Evolutionary conservation across 2,329 filamentous ascomycete species (phyloP).

Genomic region (Endoconidiophora polonica): DNA sequence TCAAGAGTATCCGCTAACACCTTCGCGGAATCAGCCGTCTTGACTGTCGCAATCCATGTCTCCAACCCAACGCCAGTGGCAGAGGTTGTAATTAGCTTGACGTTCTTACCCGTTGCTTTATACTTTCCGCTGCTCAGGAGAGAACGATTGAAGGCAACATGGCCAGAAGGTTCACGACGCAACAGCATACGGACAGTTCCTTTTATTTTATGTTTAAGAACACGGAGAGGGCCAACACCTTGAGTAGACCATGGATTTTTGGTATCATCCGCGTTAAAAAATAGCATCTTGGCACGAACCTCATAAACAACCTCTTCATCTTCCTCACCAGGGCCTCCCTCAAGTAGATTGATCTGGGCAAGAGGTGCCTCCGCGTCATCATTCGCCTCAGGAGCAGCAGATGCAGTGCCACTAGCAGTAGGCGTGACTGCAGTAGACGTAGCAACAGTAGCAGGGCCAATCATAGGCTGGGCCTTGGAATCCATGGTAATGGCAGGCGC

Average conservation of each 20-base stretch:
- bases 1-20: constrained; percentile 35
- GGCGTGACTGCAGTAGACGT: background rate
- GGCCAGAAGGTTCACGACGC: constrained; percentile 58
- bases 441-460: constrained; percentile 1
- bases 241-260: constrained; percentile 49
- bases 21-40: constrained; percentile 42
- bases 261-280: constrained; percentile 35
- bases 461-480: constrained; percentile 2
- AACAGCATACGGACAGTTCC: constrained; percentile 51
- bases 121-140: constrained; percentile 47
- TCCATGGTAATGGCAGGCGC: background rate
- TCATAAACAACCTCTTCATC: constrained; percentile 56
- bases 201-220: constrained; percentile 58
- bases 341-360: constrained; percentile 53
- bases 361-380: constrained; percentile 41
- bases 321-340: constrained; percentile 51
- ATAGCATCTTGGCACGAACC: constrained; percentile 51
- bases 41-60: constrained; percentile 57
- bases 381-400: constrained; percentile 18
- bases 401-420: background rate
- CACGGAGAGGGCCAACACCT: constrained; percentile 53
- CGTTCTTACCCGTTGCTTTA: constrained; percentile 41
- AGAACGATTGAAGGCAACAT: constrained; percentile 54
- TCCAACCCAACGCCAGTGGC: constrained; percentile 43
- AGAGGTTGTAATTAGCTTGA: constrained; percentile 40